Evolutionary conservation across 192 early-diverging fungal genomes (phyloP).

Genomic region (Phycomyces nitens): DNA sequence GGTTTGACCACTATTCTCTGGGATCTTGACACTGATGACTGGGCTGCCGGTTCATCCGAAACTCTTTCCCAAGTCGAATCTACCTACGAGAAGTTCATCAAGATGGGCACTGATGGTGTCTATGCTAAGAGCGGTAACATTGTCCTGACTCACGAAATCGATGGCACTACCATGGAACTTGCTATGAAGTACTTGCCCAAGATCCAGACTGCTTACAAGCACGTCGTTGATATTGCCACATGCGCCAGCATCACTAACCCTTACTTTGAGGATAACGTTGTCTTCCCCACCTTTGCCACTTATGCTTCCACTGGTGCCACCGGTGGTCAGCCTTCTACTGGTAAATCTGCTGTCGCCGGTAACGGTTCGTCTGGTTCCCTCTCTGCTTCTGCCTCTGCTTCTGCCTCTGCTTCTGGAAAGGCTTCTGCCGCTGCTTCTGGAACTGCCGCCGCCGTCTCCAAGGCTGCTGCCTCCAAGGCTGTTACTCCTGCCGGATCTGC

Average conservation of each 20-base stretch:
- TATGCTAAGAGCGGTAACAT: constrained; percentile 30
- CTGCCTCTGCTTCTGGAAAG: not conserved
- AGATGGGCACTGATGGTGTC: constrained; percentile 28
- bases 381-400: constrained; percentile 6
- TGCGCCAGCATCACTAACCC: constrained; percentile 39
- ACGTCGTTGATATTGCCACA: constrained; percentile 35
- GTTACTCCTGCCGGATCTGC: constrained; percentile 2
- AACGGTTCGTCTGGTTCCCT: not conserved
- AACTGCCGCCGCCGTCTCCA: constrained; percentile 9
- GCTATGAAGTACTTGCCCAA: constrained; percentile 26
- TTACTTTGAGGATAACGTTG: constrained; percentile 29
- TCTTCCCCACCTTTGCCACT: constrained; percentile 13
- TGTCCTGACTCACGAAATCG: constrained; percentile 37
- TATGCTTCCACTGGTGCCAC: not conserved
- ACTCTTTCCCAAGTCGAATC: constrained; percentile 19
- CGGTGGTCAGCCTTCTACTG: constrained; percentile 1
- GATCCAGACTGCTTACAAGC: constrained; percentile 30
- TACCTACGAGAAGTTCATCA: constrained; percentile 31
- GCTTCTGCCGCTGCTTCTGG: not conserved
- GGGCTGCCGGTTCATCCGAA: constrained; percentile 27
- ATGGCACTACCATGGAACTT: constrained; percentile 34
- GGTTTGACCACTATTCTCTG: constrained; percentile 50
- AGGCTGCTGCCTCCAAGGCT: constrained; percentile 4
- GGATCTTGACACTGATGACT: constrained; percentile 55
- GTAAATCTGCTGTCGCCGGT: not conserved